Conservation (phyloP, 1,284 basidiomycete species). For the Athelia sp. region DNA sequence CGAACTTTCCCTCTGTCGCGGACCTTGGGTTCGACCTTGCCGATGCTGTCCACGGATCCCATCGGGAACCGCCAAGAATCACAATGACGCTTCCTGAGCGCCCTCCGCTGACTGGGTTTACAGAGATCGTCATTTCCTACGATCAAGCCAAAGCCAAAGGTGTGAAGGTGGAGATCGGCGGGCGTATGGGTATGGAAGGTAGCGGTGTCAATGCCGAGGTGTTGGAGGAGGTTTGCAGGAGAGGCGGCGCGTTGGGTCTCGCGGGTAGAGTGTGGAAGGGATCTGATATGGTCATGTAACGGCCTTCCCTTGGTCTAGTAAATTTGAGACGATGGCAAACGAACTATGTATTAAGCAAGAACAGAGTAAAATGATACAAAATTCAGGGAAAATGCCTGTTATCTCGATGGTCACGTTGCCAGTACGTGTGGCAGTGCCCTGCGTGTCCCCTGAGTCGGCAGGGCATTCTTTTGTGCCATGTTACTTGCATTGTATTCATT, state of each 20-base stretch:
- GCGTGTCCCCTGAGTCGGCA: too few species aligned
- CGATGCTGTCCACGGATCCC: conserved; percentile 20
- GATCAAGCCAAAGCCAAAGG: conserved; percentile 48
- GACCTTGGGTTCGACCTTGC: conserved; percentile 30
- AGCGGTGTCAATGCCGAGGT: conserved; percentile 26
- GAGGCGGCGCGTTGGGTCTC: conserved; percentile 30
- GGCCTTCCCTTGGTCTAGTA: too few species aligned
- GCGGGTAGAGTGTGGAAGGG: conserved; percentile 30
- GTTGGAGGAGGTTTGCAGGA: conserved; percentile 40
- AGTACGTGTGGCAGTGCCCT: too few species aligned
- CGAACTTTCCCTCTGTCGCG: conserved; percentile 35
- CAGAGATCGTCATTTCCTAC: conserved; percentile 49
- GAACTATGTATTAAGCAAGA: too few species aligned
- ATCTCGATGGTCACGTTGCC: too few species aligned
- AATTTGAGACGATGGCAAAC: too few species aligned
- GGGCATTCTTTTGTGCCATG: too few species aligned
- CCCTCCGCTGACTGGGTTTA: conserved; percentile 53
- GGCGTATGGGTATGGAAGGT: conserved; percentile 46
- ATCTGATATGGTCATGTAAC: neutral
- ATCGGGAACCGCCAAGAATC: conserved; percentile 33
- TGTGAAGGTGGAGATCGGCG: conserved; percentile 46
- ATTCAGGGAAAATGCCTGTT: too few species aligned
- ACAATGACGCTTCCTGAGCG: conserved; percentile 55
- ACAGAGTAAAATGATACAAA: too few species aligned
- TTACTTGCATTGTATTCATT: too few species aligned